phyloP scores from a whole-genome alignment of 164 flowering plant genomes.

The Stephania yunnanensis region DNA sequence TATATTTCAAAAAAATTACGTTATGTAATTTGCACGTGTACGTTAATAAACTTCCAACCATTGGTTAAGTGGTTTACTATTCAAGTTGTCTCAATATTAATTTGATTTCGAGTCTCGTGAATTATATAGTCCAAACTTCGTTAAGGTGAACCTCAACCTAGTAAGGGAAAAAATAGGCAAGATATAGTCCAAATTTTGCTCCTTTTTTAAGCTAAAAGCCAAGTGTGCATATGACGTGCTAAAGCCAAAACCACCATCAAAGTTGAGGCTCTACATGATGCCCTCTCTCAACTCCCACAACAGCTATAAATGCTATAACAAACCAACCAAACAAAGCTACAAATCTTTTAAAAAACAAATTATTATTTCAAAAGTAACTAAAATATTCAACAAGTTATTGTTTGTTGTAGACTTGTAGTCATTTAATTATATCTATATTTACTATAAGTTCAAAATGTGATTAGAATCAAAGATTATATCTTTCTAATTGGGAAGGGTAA shows the following conservation, averaged over 20 bases:
- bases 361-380: not conserved
- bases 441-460: not conserved
- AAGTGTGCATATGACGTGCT: conserved; percentile 26
- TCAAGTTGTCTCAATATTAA: no score
- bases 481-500: not conserved
- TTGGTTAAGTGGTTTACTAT: no score
- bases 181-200: not conserved
- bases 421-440: not conserved
- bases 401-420: not conserved
- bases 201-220: conserved; percentile 17
- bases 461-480: not conserved
- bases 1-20: no score
- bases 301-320: not conserved
- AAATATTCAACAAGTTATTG: not conserved
- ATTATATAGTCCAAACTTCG: not conserved
- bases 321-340: no score
- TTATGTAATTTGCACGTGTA: no score
- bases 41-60: no score
- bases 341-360: not conserved
- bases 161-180: not conserved
- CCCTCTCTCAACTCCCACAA: not conserved
- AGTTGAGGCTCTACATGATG: conserved; percentile 1
- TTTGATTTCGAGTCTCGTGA: no score
- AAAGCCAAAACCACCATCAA: not conserved
- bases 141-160: not conserved